These are phyloP conservation scores for Trichophyton verrucosum DNA, from an alignment of 2,329 filamentous ascomycete species.

Conservation along the genomic window DNA sequence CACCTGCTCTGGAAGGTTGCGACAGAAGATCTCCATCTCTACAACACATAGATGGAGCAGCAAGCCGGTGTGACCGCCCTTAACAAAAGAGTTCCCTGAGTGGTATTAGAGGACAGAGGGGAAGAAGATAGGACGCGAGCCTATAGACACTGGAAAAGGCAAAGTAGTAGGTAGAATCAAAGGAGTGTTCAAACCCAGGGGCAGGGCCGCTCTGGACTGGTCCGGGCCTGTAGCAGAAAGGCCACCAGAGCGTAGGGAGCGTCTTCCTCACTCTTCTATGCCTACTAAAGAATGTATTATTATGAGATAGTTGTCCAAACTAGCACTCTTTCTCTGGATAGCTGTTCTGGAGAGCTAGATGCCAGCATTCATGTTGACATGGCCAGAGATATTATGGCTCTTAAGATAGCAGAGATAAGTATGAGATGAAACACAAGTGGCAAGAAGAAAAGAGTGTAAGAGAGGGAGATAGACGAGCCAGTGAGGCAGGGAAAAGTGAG, in stretches of 20 bases:
- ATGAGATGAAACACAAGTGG: background rate
- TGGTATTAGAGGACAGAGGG: background rate
- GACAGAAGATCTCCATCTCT: constrained; percentile 20
- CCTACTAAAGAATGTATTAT: background rate
- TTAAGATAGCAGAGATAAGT: background rate
- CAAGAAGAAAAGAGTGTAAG: background rate
- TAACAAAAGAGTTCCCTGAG: background rate
- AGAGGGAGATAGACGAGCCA: background rate
- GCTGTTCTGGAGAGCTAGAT: background rate
- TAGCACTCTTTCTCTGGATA: background rate
- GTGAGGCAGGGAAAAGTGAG: background rate
- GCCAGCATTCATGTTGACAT: background rate
- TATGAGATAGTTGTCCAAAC: background rate
- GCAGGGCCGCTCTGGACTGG: background rate
- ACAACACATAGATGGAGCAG: background rate
- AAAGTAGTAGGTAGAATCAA: background rate
- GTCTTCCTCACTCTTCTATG: background rate
- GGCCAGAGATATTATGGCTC: background rate
- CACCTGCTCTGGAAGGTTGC: constrained; percentile 17
- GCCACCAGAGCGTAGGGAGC: background rate
- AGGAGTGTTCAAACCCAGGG: background rate
- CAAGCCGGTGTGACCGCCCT: background rate
- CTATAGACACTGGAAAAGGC: background rate
- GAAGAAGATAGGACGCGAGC: background rate
- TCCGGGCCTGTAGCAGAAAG: background rate